Evolutionary conservation across 2,329 filamentous ascomycete species (phyloP), one percentile per base, ranked within the genome.

Genomic region (Aspergillus terreus): DNA sequence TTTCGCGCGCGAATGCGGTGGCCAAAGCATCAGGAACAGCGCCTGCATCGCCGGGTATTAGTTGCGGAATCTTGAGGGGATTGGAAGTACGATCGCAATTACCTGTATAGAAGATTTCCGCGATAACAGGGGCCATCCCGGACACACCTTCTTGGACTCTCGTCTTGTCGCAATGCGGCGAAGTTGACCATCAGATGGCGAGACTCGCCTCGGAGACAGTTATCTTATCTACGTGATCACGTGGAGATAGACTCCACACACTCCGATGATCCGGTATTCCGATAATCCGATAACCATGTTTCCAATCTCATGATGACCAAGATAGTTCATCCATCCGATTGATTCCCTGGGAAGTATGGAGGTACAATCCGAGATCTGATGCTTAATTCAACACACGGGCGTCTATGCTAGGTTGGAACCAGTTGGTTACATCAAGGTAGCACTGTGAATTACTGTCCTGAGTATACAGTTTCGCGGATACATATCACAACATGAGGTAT

Each of bases 21-120:
- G 58, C 60, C 36, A 70, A 49, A 49, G 53, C 58, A 52, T 54
- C 47, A 40, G 65, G 61, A 19, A 61, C 54, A 21, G 54, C 35
- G 15, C 53, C 65, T 70, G 43, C 50, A 36, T 10, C 7, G 19
- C 9, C 41, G 6, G 11, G n/a, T 15, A n/a, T 47, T n/a, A 47
- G 46, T 11, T 6, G 12, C 23, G n/a, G 15, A 17, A 4, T 14
- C 14, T 30, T 23, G 6, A 23, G n/a, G 7, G 15, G 14, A n/a
- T 23, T 36, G 14, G n/a, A 9, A 14, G 14, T 23, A 35, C 9
- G 5, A 25, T 12, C 7, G 5, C 6, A 12, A 17, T 45, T 53
- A 61, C 60, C 58, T 44, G 51, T 33, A 47, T 52, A 58, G 2
- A 7, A 45, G 19, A 54, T 12, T 50, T 55, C 52, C 27, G 51